These are phyloP conservation scores for Pseudozyma hubeiensis DNA, from an alignment of 1,284 basidiomycete genomes.

Conservation along the genomic window DNA sequence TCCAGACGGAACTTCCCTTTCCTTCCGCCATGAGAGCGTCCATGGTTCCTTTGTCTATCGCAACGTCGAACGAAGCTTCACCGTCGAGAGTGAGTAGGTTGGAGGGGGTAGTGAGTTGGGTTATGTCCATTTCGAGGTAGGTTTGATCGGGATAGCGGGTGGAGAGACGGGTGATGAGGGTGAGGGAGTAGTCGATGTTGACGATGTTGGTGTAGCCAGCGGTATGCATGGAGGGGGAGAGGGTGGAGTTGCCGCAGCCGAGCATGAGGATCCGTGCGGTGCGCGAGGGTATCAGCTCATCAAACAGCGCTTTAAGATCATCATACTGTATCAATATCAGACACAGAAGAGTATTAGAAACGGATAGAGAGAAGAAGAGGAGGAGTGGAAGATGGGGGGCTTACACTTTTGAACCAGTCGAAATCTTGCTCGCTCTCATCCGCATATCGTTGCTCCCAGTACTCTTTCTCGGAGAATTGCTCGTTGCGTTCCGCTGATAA, in stretches of 20 bases:
- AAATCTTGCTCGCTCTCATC: slow-evolving; percentile 45
- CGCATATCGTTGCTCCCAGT: slow-evolving; percentile 63
- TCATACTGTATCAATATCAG: neutral
- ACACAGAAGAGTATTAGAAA: too few relatives aligned
- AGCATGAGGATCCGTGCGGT: slow-evolving; percentile 60
- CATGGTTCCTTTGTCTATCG: slow-evolving; percentile 66
- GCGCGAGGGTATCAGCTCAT: slow-evolving; percentile 51
- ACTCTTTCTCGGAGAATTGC: slow-evolving; percentile 54
- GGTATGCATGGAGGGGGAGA: slow-evolving; percentile 53
- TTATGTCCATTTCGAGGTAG: slow-evolving; percentile 62
- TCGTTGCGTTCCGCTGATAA: slow-evolving; percentile 49
- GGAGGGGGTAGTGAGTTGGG: slow-evolving; percentile 37
- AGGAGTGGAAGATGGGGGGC: neutral
- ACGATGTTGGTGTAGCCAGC: slow-evolving; percentile 57
- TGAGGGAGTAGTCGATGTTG: slow-evolving; percentile 58
- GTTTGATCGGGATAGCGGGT: slow-evolving; percentile 40
- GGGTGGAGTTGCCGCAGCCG: slow-evolving; percentile 63
- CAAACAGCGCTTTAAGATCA: slow-evolving; percentile 35
- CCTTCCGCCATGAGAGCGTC: slow-evolving; percentile 66
- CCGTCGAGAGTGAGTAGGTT: slow-evolving; percentile 49
- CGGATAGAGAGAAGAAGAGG: too few relatives aligned
- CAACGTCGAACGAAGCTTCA: slow-evolving; percentile 48
- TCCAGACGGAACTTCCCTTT: slow-evolving; percentile 53
- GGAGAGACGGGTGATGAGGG: slow-evolving; percentile 54
- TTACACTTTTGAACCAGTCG: slow-evolving; percentile 63